Evolutionary conservation across 1,284 basidiomycete genomes (phyloP).

Genomic region (Tylopilus sp.): DNA sequence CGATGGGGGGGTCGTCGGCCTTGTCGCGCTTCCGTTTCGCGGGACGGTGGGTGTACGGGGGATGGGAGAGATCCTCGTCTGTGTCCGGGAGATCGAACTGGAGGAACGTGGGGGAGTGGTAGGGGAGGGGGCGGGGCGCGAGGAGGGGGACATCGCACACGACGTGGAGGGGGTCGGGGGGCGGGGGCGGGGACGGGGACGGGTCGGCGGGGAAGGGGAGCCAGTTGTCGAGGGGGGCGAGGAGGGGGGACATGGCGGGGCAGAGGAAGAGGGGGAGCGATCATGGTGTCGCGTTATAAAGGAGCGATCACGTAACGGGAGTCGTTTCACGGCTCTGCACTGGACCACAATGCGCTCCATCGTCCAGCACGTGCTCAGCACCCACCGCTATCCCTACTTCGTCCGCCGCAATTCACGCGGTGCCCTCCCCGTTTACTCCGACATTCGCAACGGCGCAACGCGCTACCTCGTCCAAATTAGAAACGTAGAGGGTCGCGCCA

Average conservation of each 20-base stretch:
- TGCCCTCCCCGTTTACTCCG: constrained; percentile 69
- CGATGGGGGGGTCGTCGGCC: constrained; percentile 25
- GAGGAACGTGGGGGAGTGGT: constrained; percentile 66
- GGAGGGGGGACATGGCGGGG: background rate
- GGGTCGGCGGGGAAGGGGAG: constrained; percentile 20
- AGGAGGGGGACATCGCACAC: constrained; percentile 64
- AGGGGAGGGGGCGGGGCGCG: constrained; percentile 65
- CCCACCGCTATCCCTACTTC: constrained; percentile 47
- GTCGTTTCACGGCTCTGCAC: too few species aligned
- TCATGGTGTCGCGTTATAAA: constrained; percentile 3
- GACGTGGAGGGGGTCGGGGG: constrained; percentile 41
- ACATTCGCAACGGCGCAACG: constrained; percentile 63
- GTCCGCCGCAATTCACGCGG: constrained; percentile 63
- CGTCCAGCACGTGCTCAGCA: constrained; percentile 15
- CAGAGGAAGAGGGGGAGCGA: background rate
- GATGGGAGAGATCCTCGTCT: constrained; percentile 68
- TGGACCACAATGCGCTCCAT: too few species aligned
- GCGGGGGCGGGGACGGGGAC: constrained; percentile 25
- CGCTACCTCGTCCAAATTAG: constrained; percentile 50
- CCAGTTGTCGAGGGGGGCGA: constrained; percentile 44
- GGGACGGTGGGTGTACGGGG: constrained; percentile 55
- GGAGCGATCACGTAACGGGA: constrained; percentile 24
- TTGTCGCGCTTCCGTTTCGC: constrained; percentile 55
- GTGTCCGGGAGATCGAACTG: constrained; percentile 65
- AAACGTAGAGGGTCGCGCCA: constrained; percentile 47